Evolutionary conservation across 345 rosid species (phyloP).

Genomic region (Corchorus olitorius): DNA sequence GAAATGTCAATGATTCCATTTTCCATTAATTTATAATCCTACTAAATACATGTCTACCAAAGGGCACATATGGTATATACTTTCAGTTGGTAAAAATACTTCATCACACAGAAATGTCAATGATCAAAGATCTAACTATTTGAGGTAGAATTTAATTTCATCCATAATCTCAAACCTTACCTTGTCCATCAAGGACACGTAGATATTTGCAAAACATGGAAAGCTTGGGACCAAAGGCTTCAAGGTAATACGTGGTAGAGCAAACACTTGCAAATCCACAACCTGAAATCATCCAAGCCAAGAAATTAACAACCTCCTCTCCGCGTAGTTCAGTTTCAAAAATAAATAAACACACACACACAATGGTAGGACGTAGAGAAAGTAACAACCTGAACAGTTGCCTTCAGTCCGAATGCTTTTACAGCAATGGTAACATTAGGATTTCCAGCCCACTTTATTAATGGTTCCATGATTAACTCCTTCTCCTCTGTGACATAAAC

Average conservation of each 20-base stretch:
- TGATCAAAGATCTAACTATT: not conserved
- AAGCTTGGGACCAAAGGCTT: slow-evolving; percentile 94
- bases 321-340: not conserved
- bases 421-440: slow-evolving; percentile 74
- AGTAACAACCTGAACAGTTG: slow-evolving; percentile 78
- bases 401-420: slow-evolving; percentile 90
- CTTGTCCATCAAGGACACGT: slow-evolving; percentile 94
- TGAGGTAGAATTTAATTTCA: not conserved
- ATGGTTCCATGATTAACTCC: slow-evolving; percentile 95
- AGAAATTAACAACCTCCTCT: slow-evolving; percentile 14
- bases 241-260: slow-evolving; percentile 84
- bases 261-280: slow-evolving; percentile 93
- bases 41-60: not conserved
- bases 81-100: not conserved
- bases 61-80: not conserved
- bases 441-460: slow-evolving; percentile 92
- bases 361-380: not conserved
- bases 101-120: slow-evolving; percentile 5
- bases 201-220: slow-evolving; percentile 92
- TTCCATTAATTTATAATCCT: not conserved
- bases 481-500: slow-evolving; percentile 93
- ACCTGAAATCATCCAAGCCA: slow-evolving; percentile 48
- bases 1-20: slow-evolving; percentile 7
- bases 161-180: slow-evolving; percentile 66
- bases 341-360: too few relatives aligned